Percentiles rank a stretch among this genome's conserved stretches.
Evolutionary conservation across 1,284 basidiomycete genomes (phyloP).

Genomic region (Moesziomyces antarcticus): DNA sequence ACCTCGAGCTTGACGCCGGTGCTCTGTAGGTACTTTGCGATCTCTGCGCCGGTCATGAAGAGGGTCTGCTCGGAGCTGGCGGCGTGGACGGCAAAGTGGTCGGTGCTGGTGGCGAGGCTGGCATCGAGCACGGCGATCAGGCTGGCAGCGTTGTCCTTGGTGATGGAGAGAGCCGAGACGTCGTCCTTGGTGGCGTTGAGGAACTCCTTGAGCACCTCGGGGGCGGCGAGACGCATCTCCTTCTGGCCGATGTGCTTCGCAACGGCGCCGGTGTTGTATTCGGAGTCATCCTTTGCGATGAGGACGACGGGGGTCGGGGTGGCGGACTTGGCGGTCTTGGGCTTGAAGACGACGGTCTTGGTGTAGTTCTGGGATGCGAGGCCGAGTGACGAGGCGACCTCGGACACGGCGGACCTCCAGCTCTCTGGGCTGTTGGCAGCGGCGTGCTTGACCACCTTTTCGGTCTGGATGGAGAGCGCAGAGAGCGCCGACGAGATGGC

Average conservation of each 20-base stretch:
- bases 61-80: constrained; percentile 61
- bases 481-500: constrained; percentile 51
- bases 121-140: constrained; percentile 58
- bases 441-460: constrained; percentile 56
- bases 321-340: constrained; percentile 88
- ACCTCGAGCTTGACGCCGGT: constrained; percentile 61
- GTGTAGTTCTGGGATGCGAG: constrained; percentile 38
- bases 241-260: constrained; percentile 87
- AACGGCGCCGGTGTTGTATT: constrained; percentile 76
- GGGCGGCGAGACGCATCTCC: constrained; percentile 86
- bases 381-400: constrained; percentile 40
- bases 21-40: constrained; percentile 58
- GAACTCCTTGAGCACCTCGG: constrained; percentile 87
- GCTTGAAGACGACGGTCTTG: constrained; percentile 88
- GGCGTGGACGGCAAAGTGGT: constrained; percentile 59
- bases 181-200: constrained; percentile 87
- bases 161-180: constrained; percentile 64
- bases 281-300: constrained; percentile 83
- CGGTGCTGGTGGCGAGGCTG: constrained; percentile 50
- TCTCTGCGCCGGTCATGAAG: constrained; percentile 60
- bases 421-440: constrained; percentile 51
- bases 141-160: constrained; percentile 50
- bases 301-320: constrained; percentile 86
- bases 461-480: constrained; percentile 51
- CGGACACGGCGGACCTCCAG: constrained; percentile 50